These are phyloP conservation scores for Scleroderma citrinum DNA, from an alignment of 768 basidiomycete species.

Conservation along the genomic window DNA sequence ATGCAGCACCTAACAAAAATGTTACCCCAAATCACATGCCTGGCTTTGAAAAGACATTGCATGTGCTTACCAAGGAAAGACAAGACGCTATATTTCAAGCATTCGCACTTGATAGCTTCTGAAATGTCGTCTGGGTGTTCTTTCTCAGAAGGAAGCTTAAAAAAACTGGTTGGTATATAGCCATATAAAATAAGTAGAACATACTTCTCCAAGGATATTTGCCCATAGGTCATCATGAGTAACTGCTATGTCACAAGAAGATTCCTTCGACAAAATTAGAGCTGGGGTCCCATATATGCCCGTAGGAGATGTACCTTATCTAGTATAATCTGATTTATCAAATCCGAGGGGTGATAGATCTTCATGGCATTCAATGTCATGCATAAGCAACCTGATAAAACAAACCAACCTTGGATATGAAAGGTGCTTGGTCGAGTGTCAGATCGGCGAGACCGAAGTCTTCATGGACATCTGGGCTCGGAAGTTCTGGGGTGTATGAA, in stretches of 20 bases:
- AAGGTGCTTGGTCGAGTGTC: background rate
- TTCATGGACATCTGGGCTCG: background rate
- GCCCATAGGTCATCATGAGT: background rate
- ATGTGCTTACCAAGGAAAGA: background rate
- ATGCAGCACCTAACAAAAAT: background rate
- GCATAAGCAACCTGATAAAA: no score
- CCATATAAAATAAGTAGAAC: background rate
- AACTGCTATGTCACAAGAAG: background rate
- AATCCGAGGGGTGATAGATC: background rate
- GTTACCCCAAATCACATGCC: background rate
- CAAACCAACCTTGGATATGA: background rate
- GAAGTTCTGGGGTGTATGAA: background rate
- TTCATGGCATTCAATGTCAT: background rate
- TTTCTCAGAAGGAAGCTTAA: background rate
- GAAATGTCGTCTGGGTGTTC: background rate
- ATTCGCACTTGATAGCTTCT: background rate
- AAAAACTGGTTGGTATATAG: background rate
- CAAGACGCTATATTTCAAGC: background rate
- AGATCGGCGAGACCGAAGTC: background rate
- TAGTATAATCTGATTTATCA: background rate
- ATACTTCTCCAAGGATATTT: background rate
- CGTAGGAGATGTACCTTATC: background rate
- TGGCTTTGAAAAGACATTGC: background rate
- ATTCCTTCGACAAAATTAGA: background rate
- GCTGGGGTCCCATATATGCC: background rate